These are phyloP conservation scores for Botryosphaeria agaves DNA, from an alignment of 2,329 filamentous ascomycete genomes.

Conservation along the genomic window DNA sequence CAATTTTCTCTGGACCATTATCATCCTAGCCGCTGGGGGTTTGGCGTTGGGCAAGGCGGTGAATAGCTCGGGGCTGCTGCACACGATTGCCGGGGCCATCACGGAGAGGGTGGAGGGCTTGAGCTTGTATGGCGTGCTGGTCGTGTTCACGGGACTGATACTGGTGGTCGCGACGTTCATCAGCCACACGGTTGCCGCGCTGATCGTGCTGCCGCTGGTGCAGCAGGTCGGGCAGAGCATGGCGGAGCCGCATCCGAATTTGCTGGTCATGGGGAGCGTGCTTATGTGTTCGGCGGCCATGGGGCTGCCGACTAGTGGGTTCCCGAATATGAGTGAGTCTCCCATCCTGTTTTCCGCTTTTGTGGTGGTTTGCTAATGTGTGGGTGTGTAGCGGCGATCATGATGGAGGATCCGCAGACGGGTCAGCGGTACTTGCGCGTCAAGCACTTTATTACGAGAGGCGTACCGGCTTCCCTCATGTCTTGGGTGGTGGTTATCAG, in stretches of 20 bases:
- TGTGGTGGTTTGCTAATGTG: slow-evolving; percentile 5
- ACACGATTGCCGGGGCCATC: slow-evolving; percentile 69
- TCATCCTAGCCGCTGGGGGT: slow-evolving; percentile 89
- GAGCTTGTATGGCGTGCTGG: slow-evolving; percentile 68
- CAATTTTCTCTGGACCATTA: slow-evolving; percentile 99
- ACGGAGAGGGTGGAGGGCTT: slow-evolving; percentile 57
- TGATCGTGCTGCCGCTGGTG: slow-evolving; percentile 88
- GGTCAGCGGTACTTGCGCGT: slow-evolving; percentile 85
- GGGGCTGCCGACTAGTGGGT: slow-evolving; percentile 88
- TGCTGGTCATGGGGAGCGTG: slow-evolving; percentile 87
- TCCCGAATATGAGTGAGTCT: slow-evolving; percentile 96
- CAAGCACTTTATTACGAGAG: slow-evolving; percentile 87
- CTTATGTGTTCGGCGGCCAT: slow-evolving; percentile 98
- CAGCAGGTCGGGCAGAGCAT: slow-evolving; percentile 70
- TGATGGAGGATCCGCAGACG: slow-evolving; percentile 91
- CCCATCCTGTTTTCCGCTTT: slow-evolving; percentile 1
- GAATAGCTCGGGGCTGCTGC: slow-evolving; percentile 77
- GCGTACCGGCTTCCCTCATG: slow-evolving; percentile 71
- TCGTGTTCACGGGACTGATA: slow-evolving; percentile 73
- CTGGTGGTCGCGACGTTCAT: slow-evolving; percentile 94
- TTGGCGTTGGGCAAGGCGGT: slow-evolving; percentile 87
- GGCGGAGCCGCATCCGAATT: slow-evolving; percentile 79
- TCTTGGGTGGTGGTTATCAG: slow-evolving; percentile 71
- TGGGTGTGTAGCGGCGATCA: slow-evolving; percentile 59
- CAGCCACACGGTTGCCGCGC: slow-evolving; percentile 85